Evolutionary conservation across 805 yeast species (phyloP).

Genomic region (Tetrapisispora phaffii): DNA sequence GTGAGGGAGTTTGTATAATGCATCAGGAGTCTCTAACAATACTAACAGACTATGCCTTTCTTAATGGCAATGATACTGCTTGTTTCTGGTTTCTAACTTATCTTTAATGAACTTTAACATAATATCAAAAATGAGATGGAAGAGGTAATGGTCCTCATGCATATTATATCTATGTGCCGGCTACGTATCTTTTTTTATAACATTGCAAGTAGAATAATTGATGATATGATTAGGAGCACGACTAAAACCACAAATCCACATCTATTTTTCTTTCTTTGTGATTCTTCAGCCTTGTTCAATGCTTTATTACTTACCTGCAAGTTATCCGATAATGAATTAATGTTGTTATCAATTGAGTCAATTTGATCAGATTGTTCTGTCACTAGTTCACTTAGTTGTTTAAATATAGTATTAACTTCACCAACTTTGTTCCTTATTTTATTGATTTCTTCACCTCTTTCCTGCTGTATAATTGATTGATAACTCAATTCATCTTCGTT

Average conservation of each 20-base stretch:
- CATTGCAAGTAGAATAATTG: slow-evolving; percentile 49
- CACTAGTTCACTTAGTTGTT: slow-evolving; percentile 69
- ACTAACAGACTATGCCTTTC: no score
- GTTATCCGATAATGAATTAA: slow-evolving; percentile 51
- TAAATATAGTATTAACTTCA: slow-evolving; percentile 79
- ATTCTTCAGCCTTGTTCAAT: slow-evolving; percentile 61
- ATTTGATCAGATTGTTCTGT: slow-evolving; percentile 78
- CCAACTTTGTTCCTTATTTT: slow-evolving; percentile 68
- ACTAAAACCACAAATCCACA: slow-evolving; percentile 64
- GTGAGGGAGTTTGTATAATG: no score
- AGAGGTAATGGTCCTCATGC: no score
- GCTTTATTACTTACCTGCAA: slow-evolving; percentile 65
- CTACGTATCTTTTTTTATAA: slow-evolving; percentile 17
- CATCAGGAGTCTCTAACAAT: no score
- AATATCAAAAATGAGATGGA: no score
- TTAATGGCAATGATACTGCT: no score
- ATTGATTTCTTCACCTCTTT: slow-evolving; percentile 62
- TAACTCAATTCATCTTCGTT: slow-evolving; percentile 48
- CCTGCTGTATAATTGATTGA: slow-evolving; percentile 55
- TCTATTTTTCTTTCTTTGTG: slow-evolving; percentile 57
- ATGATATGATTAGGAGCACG: slow-evolving; percentile 49
- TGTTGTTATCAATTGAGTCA: slow-evolving; percentile 75
- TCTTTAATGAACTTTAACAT: no score
- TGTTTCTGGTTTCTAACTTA: no score
- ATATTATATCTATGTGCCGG: no score